Evolutionary conservation across 345 rosid genomes (phyloP), one percentile per base, ranked within the genome.

Genomic region (Sonneratia caseolaris): DNA sequence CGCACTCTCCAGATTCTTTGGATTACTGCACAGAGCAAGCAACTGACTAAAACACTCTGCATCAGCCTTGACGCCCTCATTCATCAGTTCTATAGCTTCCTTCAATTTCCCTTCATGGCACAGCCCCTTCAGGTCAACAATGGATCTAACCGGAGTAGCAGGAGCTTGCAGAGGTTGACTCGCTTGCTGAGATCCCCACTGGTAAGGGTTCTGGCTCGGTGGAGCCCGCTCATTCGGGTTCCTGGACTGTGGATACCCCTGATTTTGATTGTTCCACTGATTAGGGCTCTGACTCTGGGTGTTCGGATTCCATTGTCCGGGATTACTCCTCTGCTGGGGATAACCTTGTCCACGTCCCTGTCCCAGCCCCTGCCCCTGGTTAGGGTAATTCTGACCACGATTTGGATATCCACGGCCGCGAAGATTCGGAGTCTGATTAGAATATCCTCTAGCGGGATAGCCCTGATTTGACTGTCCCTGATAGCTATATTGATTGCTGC

Each of bases 11-110:
- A 75, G 77, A 19, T 75, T 68, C 76, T 57, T 76, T 0, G 79
- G 73, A 37, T 72, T 78, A 37, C 68, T 76, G 64, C 83, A 82
- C 68, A 48, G 38, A 16, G 69, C 77, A 42, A 84, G 81, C 74
- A 81, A 72, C 57, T 38, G 55, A 55, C 74, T 57, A 32, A 84
- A 80, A 45, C 82, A 76, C 62, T 76, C 69, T 7, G 73, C 79
- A 74, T 82, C 78, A 3, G 82, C 80, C 68, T 74, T 84, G 43
- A 80, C 79, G 42, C 85, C 85, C 56, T 79, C 77, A 24, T 79
- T 80, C 85, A 84, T 76, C 69, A 79, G 51, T 38, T 81, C 80
- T 32, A 84, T 70, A 7, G 87, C 87, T 70, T 79, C 85, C 66
- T 76, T 77, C 18, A 76, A 71, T 69, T 81, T 79, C 22, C 83